A percentile compares a stretch with the other conserved stretches of the same genome.
These are phyloP conservation scores for Leccinum uliginosum DNA, from an alignment of 768 basidiomycete genomes.

Conservation along the genomic window DNA sequence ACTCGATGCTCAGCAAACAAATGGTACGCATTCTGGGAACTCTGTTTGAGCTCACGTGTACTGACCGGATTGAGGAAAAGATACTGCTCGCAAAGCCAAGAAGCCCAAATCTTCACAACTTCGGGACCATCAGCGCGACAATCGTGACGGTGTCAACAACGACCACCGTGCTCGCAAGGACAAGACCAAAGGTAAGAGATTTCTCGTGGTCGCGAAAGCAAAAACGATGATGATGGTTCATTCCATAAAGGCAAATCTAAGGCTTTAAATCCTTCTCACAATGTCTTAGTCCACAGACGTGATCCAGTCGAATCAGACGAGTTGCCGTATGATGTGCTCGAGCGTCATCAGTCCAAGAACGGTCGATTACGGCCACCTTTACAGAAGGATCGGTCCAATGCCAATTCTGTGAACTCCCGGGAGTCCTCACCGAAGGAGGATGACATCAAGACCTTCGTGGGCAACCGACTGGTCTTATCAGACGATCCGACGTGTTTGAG, in stretches of 20 bases:
- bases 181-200: too few species aligned
- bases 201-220: too few species aligned
- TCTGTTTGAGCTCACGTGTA: too few species aligned
- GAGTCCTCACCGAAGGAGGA: neutral
- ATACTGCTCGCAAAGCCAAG: too few species aligned
- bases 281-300: neutral
- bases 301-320: neutral
- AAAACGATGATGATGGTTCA: too few species aligned
- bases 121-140: neutral
- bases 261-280: neutral
- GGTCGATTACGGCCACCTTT: neutral
- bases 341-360: neutral
- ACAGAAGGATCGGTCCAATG: neutral
- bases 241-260: neutral
- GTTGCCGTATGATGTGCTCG: neutral
- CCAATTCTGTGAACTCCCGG: too few species aligned
- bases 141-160: neutral
- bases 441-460: neutral
- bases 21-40: too few species aligned
- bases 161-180: too few species aligned
- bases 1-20: too few species aligned
- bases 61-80: too few species aligned
- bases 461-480: neutral
- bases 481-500: neutral
- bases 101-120: too few species aligned